A percentile compares a stretch with the other conserved stretches of the same genome.
These are phyloP conservation scores for Hypoxylon fuscum DNA, from an alignment of 495 filamentous ascomycete genomes.

Conservation along the genomic window DNA sequence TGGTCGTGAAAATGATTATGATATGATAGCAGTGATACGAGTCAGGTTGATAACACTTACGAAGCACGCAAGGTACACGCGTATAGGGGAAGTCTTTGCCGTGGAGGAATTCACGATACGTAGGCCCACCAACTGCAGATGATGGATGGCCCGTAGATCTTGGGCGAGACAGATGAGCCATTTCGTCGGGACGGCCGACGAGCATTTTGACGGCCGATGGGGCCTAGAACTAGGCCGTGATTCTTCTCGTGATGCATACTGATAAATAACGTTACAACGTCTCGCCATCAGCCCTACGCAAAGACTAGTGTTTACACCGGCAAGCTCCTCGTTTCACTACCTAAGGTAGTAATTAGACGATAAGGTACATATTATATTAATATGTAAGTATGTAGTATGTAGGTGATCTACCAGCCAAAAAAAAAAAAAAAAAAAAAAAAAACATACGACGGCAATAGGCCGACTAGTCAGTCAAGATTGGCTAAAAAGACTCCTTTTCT, in stretches of 20 bases:
- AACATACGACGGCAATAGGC: background rate
- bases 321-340: background rate
- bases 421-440: background rate
- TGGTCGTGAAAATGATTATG: no score
- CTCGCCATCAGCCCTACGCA: no score
- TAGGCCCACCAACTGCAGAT: slow-evolving; percentile 1
- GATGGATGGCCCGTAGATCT: background rate
- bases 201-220: background rate
- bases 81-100: no score
- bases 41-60: no score
- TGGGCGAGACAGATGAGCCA: background rate
- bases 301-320: no score
- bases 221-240: no score
- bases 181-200: background rate
- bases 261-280: no score
- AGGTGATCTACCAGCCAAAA: background rate
- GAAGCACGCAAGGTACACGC: no score
- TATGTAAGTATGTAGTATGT: background rate
- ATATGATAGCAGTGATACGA: no score
- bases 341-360: background rate
- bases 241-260: no score
- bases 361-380: background rate
- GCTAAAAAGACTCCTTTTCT: background rate
- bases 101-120: no score
- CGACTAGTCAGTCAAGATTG: background rate